Conservation (phyloP, 2,329 filamentous ascomycete genomes). For the Esteya vermicola region DNA sequence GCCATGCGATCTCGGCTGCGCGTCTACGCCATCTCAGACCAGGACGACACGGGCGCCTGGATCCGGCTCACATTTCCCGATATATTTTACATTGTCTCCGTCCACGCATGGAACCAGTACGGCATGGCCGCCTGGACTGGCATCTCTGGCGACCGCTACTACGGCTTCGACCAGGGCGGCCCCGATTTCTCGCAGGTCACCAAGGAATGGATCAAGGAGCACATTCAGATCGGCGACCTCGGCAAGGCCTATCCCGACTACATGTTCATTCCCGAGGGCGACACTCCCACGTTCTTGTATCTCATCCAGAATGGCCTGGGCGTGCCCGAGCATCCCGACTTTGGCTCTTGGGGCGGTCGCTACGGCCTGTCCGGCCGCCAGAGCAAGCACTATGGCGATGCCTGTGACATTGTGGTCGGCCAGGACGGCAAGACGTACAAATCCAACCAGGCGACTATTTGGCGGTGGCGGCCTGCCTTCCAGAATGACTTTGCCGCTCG, state of each 20-base stretch:
- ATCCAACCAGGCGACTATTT: slow-evolving; percentile 22
- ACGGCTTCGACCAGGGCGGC: slow-evolving; percentile 25
- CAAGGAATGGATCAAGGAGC: slow-evolving; percentile 34
- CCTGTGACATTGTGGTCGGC: slow-evolving; percentile 15
- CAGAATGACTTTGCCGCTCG: slow-evolving; percentile 27
- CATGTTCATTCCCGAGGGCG: slow-evolving; percentile 37
- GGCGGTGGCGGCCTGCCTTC: slow-evolving; percentile 25
- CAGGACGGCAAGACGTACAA: slow-evolving; percentile 14
- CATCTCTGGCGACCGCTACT: slow-evolving; percentile 19
- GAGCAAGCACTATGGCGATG: slow-evolving; percentile 16
- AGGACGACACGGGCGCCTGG: slow-evolving; percentile 43
- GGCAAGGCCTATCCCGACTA: slow-evolving; percentile 30
- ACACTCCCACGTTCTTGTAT: slow-evolving; percentile 35
- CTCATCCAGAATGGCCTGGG: slow-evolving; percentile 32
- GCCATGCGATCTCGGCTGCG: slow-evolving; percentile 26
- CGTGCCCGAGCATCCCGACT: slow-evolving; percentile 28
- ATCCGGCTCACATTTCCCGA: slow-evolving; percentile 38
- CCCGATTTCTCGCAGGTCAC: slow-evolving; percentile 32
- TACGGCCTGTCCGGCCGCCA: slow-evolving; percentile 20
- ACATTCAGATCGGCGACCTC: slow-evolving; percentile 34
- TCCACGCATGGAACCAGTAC: slow-evolving; percentile 43
- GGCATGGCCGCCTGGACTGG: slow-evolving; percentile 39
- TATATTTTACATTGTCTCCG: slow-evolving; percentile 38
- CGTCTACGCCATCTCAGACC: slow-evolving; percentile 43
- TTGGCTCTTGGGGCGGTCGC: slow-evolving; percentile 34